Percentiles rank a stretch among this genome's conserved stretches.
phyloP scores from a whole-genome alignment of 1,284 basidiomycete species.

The Ustanciosporium gigantosporum region DNA sequence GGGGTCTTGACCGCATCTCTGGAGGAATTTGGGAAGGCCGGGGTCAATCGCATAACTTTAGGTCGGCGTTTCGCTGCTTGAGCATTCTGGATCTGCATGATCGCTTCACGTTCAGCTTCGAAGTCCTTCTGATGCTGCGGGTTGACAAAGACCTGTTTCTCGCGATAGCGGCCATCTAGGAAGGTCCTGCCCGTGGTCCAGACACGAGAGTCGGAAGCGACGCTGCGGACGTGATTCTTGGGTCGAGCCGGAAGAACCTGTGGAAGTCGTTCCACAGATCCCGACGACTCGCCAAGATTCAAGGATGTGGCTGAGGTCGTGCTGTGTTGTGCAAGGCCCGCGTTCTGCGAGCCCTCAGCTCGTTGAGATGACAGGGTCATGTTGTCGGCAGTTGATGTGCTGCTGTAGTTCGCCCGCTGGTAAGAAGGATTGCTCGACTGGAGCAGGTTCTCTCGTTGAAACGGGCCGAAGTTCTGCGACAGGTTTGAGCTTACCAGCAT shows the following conservation, averaged over 20 bases:
- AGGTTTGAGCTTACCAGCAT: constrained; percentile 1
- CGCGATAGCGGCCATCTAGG: constrained; percentile 25
- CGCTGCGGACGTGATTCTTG: constrained; percentile 35
- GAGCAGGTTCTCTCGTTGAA: too few relatives aligned
- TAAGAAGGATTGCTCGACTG: too few relatives aligned
- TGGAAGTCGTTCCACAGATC: too few relatives aligned
- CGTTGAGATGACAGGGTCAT: too few relatives aligned
- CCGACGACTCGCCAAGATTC: too few relatives aligned
- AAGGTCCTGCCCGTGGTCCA: constrained; percentile 23
- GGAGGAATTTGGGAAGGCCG: constrained; percentile 17
- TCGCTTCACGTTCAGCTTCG: constrained; percentile 24
- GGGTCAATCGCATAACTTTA: constrained; percentile 47
- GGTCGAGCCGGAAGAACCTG: constrained; percentile 28
- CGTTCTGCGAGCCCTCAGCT: too few relatives aligned
- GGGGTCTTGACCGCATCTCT: constrained; percentile 25
- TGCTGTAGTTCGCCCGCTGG: too few relatives aligned
- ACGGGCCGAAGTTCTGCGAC: not conserved
- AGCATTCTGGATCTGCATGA: constrained; percentile 29
- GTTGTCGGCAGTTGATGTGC: too few relatives aligned
- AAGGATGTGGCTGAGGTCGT: too few relatives aligned
- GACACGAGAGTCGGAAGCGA: constrained; percentile 29
- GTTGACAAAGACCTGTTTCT: constrained; percentile 18
- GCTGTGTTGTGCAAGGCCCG: too few relatives aligned
- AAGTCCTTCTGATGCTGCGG: constrained; percentile 23
- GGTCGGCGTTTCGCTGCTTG: constrained; percentile 45